Percentiles rank a stretch among this genome's conserved stretches.
These are phyloP conservation scores for Solanum hybrid DNA, from an alignment of 305 asterid genomes.

Conservation along the genomic window DNA sequence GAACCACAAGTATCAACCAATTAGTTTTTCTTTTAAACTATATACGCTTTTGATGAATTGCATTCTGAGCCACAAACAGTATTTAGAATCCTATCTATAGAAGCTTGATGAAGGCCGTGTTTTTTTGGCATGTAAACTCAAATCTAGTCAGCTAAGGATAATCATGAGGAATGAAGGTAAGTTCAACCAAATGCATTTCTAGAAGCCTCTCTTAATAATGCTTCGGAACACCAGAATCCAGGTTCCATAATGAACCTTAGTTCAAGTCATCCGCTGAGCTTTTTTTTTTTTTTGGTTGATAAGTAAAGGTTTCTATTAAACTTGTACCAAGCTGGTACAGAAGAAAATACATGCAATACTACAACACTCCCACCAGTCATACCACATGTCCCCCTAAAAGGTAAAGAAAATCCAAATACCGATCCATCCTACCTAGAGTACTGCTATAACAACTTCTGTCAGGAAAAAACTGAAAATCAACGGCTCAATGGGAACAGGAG, in stretches of 20 bases:
- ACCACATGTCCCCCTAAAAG: background rate
- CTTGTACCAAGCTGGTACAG: background rate
- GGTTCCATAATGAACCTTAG: background rate
- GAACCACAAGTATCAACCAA: background rate
- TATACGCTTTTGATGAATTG: background rate
- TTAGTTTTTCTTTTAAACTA: background rate
- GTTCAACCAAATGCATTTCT: background rate
- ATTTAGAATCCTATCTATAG: background rate
- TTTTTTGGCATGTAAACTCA: background rate
- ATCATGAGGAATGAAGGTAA: background rate
- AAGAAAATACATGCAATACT: background rate
- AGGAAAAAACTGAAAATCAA: background rate
- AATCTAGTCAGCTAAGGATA: background rate
- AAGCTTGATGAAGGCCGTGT: background rate
- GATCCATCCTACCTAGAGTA: background rate
- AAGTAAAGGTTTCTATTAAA: background rate
- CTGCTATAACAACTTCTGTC: background rate
- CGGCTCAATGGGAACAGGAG: background rate
- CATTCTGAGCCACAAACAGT: background rate
- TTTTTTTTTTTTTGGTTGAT: background rate
- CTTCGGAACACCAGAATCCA: background rate
- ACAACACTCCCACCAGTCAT: background rate
- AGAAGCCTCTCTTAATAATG: background rate
- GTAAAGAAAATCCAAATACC: background rate
- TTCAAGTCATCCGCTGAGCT: background rate